These are phyloP conservation scores for Toxoplasma gondii DNA, from an alignment of 169 alveolate genomes.

Conservation along the genomic window DNA sequence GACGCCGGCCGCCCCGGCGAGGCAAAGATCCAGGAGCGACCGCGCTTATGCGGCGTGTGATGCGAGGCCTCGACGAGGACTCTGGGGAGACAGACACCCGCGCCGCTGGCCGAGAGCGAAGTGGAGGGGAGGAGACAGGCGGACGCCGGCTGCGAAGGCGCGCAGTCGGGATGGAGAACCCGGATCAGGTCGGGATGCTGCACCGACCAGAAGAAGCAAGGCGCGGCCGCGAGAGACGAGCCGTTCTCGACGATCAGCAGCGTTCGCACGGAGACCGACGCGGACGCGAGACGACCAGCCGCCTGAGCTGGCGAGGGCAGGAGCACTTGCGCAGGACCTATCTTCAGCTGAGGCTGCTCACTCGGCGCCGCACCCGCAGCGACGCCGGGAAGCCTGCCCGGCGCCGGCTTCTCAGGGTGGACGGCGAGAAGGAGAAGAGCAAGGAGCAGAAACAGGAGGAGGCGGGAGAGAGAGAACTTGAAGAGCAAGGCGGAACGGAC, in stretches of 20 bases:
- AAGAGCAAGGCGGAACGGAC: not conserved
- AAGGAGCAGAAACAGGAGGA: not conserved
- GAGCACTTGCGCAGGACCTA: slow-evolving; percentile 63
- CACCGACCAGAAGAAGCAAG: slow-evolving; percentile 49
- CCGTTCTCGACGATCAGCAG: slow-evolving; percentile 46
- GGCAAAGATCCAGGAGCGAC: slow-evolving; percentile 61
- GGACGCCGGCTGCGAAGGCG: slow-evolving; percentile 47
- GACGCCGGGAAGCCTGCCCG: not conserved
- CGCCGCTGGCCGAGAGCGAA: not conserved
- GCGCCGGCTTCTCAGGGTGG: not conserved
- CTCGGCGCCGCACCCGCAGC: not conserved
- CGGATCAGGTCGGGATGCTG: slow-evolving; percentile 57
- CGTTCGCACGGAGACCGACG: slow-evolving; percentile 54
- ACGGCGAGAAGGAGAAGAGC: not conserved
- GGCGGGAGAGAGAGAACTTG: not conserved
- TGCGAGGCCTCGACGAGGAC: slow-evolving; percentile 55
- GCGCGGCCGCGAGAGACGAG: not conserved
- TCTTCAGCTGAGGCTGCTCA: not conserved
- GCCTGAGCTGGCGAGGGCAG: slow-evolving; percentile 58
- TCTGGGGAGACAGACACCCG: slow-evolving; percentile 39
- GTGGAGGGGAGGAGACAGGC: slow-evolving; percentile 24
- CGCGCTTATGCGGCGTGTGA: not conserved
- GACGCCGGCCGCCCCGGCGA: slow-evolving; percentile 5
- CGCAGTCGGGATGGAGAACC: slow-evolving; percentile 49
- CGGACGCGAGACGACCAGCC: not conserved